Conservation (phyloP, 768 basidiomycete genomes). For the Boletales sp. region DNA sequence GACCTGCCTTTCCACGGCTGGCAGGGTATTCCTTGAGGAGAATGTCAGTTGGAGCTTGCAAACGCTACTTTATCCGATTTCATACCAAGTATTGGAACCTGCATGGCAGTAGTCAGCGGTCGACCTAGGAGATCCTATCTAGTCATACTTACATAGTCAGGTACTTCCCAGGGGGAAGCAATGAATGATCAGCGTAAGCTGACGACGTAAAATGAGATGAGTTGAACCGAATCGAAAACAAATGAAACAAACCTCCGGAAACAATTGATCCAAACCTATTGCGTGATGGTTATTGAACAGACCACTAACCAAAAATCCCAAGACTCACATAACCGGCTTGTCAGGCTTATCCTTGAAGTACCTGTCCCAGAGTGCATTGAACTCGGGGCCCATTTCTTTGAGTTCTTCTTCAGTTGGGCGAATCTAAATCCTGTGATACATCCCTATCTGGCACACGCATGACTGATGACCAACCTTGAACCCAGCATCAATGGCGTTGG, state of each 20-base stretch:
- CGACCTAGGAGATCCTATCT: slow-evolving; percentile 12
- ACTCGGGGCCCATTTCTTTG: slow-evolving; percentile 78
- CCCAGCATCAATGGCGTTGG: slow-evolving; percentile 72
- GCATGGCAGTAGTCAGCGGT: neutral
- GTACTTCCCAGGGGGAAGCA: slow-evolving; percentile 69
- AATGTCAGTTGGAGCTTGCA: neutral
- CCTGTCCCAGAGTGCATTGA: slow-evolving; percentile 60
- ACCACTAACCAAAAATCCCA: neutral
- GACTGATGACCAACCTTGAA: slow-evolving; percentile 49
- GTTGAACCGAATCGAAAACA: neutral
- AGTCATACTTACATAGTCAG: slow-evolving; percentile 51
- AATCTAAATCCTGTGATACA: slow-evolving; percentile 28
- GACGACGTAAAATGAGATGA: neutral
- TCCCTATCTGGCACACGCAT: neutral
- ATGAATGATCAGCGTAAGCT: slow-evolving; percentile 68
- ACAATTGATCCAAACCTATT: slow-evolving; percentile 63
- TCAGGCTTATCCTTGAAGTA: slow-evolving; percentile 82
- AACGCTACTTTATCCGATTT: neutral
- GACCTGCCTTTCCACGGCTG: slow-evolving; percentile 58
- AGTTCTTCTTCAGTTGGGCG: slow-evolving; percentile 66
- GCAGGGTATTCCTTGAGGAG: slow-evolving; percentile 56
- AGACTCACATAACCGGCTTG: slow-evolving; percentile 65
- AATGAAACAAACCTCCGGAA: slow-evolving; percentile 42
- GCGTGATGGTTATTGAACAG: neutral
- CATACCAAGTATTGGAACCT: slow-evolving; percentile 56